Base-by-base conservation (phyloP, 345 rosid species). In the Bruguiera sexangula region DNA sequence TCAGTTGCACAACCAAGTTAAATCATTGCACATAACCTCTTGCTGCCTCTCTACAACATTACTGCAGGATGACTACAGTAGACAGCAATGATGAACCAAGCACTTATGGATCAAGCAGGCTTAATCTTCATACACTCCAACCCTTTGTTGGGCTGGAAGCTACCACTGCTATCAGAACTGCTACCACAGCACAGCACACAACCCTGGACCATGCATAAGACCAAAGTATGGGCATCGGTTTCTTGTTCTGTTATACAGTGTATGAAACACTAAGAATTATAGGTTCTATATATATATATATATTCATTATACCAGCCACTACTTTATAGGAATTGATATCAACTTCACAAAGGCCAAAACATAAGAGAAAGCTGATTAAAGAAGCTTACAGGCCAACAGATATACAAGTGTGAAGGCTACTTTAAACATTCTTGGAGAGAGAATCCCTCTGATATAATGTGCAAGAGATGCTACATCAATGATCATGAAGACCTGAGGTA, bases 111-210 rank as follows among this genome's bases (percentile, higher is more conserved):
- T 95, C 98, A 81, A 95, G 99, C 57, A 95, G 80, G 85, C 98
- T 95, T 83, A 95, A 84, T 82, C 99, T 95, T 74, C 97, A 79
- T 65, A 98, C 99, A 82, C 99, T 95, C 99, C 99, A 95, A 80
- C 99, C 98, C 86, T 65, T 85, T 39, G 99, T 95, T 76, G 99
- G 99, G 75, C 99, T 95, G 74, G 99, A 88, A 83, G 99, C 99
- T 56, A 95, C 98, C 86, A 95, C 16, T 63, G 99, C 98, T 72
- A 92, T 70, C 57, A 95, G 96, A 82, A 92, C 76, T 66, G 90
- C 96, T 73, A 92, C 69, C 73, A 74, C 90, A 52, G 91, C 84
- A 73, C 80, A 74, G 75, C 98, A 92, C 43, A 92, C 88, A 48
- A 77, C 83, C 89, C 99, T 95, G 94, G 64, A 76, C 69, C 76